Conservation (phyloP, 2,329 filamentous ascomycete species). For the Chaetomium strumarium region DNA sequence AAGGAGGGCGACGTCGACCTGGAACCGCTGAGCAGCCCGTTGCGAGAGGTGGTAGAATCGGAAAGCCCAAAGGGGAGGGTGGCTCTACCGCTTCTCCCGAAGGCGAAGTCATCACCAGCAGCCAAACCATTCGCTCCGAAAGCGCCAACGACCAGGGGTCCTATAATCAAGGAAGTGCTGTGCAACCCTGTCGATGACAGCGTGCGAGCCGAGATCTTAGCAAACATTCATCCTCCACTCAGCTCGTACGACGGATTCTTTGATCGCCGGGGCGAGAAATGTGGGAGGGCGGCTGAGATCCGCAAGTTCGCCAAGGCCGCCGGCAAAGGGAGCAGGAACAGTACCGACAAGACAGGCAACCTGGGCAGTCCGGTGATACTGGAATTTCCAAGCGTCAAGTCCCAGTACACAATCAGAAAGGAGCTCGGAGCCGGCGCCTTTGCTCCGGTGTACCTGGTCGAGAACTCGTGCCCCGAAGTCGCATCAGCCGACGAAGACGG, state of each 20-base stretch:
- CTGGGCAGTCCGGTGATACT: constrained; percentile 58
- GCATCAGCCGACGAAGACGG: constrained; percentile 37
- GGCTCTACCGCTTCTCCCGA: constrained; percentile 44
- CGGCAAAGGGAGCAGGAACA: constrained; percentile 49
- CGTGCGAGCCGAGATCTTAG: constrained; percentile 68
- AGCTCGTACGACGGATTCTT: constrained; percentile 72
- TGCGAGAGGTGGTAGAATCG: constrained; percentile 58
- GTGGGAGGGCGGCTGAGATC: constrained; percentile 67
- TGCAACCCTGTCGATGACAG: constrained; percentile 85
- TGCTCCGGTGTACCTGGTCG: constrained; percentile 88
- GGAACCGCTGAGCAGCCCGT: constrained; percentile 60
- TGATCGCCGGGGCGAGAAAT: constrained; percentile 60
- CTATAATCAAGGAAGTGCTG: constrained; percentile 73
- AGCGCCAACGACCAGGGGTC: constrained; percentile 45
- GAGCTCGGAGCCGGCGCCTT: constrained; percentile 92
- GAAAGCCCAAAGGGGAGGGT: constrained; percentile 38
- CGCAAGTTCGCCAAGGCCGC: constrained; percentile 71
- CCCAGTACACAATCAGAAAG: constrained; percentile 70
- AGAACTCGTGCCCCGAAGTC: constrained; percentile 54
- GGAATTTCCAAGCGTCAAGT: constrained; percentile 57
- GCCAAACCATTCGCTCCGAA: constrained; percentile 39
- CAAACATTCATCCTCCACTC: constrained; percentile 66
- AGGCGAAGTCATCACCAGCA: constrained; percentile 31
- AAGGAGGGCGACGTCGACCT: constrained; percentile 23
- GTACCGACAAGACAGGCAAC: constrained; percentile 56